phyloP scores from a whole-genome alignment of 2,329 filamentous ascomycete species.

The Cladobotryum protrusum region DNA sequence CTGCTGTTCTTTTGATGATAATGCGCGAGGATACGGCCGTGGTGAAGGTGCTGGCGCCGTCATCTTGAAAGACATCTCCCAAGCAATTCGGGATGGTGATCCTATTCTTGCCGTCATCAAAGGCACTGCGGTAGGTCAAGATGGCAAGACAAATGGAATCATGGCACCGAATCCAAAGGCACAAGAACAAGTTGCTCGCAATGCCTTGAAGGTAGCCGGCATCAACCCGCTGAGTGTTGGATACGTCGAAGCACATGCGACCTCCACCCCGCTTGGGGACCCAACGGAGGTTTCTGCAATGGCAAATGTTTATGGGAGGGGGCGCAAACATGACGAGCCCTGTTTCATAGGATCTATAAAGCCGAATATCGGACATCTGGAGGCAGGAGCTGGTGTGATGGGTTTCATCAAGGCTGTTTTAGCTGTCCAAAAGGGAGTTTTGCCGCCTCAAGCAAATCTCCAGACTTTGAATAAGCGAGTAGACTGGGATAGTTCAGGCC shows the following conservation, averaged over 20 bases:
- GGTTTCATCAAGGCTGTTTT: no score
- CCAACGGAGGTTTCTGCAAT: conserved; percentile 23
- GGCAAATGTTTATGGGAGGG: not conserved
- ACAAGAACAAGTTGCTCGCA: conserved; percentile 35
- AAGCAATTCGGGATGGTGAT: conserved; percentile 47
- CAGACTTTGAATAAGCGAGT: no score
- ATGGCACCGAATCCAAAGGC: conserved; percentile 40
- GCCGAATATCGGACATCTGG: no score
- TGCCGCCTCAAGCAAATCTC: no score
- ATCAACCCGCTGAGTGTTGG: conserved; percentile 29
- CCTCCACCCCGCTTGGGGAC: conserved; percentile 44
- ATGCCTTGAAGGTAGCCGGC: conserved; percentile 25
- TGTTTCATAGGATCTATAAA: no score
- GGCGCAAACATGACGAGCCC: not conserved
- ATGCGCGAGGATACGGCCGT: conserved; percentile 45
- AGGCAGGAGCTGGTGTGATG: no score
- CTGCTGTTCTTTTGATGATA: conserved; percentile 33
- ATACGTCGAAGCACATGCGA: conserved; percentile 45
- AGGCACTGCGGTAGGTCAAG: conserved; percentile 24
- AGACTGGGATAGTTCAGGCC: no score
- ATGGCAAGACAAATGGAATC: conserved; percentile 37
- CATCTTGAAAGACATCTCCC: conserved; percentile 48
- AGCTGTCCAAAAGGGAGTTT: no score
- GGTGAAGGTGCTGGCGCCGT: conserved; percentile 51
- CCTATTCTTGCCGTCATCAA: conserved; percentile 26